A percentile compares a stretch with the other conserved stretches of the same genome.
Evolutionary conservation across 2,329 filamentous ascomycete genomes (phyloP).

Genomic region (Phialocephala sp.): DNA sequence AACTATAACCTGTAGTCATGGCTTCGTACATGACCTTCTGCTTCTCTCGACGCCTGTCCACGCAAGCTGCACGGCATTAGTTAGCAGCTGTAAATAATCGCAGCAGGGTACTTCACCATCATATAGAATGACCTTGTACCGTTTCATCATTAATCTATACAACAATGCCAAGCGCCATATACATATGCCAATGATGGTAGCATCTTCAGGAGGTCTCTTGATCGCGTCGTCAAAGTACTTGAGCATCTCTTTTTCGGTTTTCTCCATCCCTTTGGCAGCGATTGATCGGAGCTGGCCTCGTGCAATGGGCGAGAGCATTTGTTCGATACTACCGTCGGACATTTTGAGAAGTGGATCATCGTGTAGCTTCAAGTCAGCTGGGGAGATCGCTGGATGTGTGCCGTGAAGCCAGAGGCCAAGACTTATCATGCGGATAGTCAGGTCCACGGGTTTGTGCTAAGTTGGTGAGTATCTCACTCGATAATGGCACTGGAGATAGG

Average conservation of each 20-base stretch:
- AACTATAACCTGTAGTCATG: background rate
- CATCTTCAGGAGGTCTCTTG: background rate
- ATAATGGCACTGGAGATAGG: background rate
- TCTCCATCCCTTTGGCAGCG: background rate
- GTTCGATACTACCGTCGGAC: background rate
- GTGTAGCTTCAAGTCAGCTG: background rate
- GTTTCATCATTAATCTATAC: background rate
- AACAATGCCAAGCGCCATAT: background rate
- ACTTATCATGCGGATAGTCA: slow-evolving; percentile 1
- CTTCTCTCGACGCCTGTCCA: background rate
- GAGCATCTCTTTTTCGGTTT: background rate
- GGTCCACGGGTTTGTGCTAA: background rate
- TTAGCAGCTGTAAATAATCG: too few species aligned
- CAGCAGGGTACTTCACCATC: background rate
- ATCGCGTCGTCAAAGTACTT: background rate
- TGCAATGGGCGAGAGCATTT: background rate
- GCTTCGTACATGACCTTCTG: slow-evolving; percentile 9
- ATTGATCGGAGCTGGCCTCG: slow-evolving; percentile 3
- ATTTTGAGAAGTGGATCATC: background rate
- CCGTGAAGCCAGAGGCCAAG: background rate
- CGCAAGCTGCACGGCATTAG: background rate
- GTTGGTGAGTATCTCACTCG: background rate
- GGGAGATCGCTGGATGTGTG: background rate
- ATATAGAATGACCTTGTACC: background rate
- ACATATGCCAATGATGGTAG: background rate